Evolutionary conservation across 169 alveolate genomes (phyloP), one percentile per base, ranked within the genome.

Genomic region (Plasmodium knowlesi): DNA sequence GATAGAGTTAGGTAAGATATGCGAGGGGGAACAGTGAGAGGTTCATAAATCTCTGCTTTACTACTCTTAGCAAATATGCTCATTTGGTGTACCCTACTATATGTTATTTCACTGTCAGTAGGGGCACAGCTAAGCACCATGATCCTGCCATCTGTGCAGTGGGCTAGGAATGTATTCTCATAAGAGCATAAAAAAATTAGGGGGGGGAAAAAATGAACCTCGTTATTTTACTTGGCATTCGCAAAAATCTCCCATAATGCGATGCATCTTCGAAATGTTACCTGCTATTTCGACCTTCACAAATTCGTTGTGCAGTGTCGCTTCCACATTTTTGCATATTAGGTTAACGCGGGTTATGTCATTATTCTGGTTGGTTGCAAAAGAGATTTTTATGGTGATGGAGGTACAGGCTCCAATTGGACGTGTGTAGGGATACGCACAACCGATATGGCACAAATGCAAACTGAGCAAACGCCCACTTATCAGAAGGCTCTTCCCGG

Each of bases 221-320:
- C 30, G 37, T 14, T 3, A 67, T 25, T 28, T 28, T 22, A 0
- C 14, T 67, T 22, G 19, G 39, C 78, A 30, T 16, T 53, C 67
- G 50, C 39, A 50, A n/a, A 81, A 2, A 53, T 28, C 32, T 41
- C 54, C 39, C 9, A 14, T 50, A 53, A 28, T 2, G 67, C 3
- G 43, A 22, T 39, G 81, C 54, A 53, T 74, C 19, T 43, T 10
- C 28, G n/a, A 19, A 3, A 57, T 0, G 25, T 50, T 72, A 88
- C 94, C 94, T 79, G 94, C 89, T 79, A 88, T 76, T 88, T 88
- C 94, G 82, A 88, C 94, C 57, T 88, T 88, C 43, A 88, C 94
- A 67, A 88, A 88, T 79, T 88, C 94, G 82, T 88, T 88, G 30
- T 88, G 94, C 39, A 88, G 37, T 16, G 94, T 88, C 50, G 86